Evolutionary conservation across 2,329 filamentous ascomycete species (phyloP), one percentile per base, ranked within the genome.

Genomic region (Fusarium oligoseptatum): DNA sequence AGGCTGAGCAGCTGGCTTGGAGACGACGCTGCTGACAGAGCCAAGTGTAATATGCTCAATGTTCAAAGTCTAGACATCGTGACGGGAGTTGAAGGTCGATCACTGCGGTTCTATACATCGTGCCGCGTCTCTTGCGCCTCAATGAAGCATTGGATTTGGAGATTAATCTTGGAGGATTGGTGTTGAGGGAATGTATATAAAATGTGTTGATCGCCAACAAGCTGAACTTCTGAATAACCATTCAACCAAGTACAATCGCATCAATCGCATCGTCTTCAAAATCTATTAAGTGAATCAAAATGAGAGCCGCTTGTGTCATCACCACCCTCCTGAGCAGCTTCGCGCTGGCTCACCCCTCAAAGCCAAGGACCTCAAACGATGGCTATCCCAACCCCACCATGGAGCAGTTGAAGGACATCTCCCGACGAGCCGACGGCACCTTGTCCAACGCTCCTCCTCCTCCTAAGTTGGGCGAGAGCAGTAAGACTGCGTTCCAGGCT

Each of bases 401-500:
- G n/a, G 29, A 36, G 17, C 58, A 61, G 20, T 15, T 61, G n/a
- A 61, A 36, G 50, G 62, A 58, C 10, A 58, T 65, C 36, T 58
- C 52, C 2, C 37, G 5, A 4, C 62, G 62, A 17, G 62, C 65
- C 6, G 58, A 67, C 15, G 48, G 65, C 11, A 50, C 60, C 17
- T 45, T 67, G 29, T 34, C 65, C 12, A 62, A 64, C 6, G 57
- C 58, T 8, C 50, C 62, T 3, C 62, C 62, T 20, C 62, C 62
- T 10, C 62, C 52, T 3, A 65, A 65, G 50, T 37, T 67, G n/a
- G 65, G 57, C 10, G 58, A 62, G 24, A 43, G 57, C 29, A 63
- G 58, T 48, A 56, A 39, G 45, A 67, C 65, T 15, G 65, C 58
- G 1, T 67, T 62, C n/a, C 65, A 64, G 48, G 56, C 57, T 20